Evolutionary conservation across 208 protist species (phyloP), one percentile per base, ranked within the genome.

Genomic region (Wallacemonas rigidus): DNA sequence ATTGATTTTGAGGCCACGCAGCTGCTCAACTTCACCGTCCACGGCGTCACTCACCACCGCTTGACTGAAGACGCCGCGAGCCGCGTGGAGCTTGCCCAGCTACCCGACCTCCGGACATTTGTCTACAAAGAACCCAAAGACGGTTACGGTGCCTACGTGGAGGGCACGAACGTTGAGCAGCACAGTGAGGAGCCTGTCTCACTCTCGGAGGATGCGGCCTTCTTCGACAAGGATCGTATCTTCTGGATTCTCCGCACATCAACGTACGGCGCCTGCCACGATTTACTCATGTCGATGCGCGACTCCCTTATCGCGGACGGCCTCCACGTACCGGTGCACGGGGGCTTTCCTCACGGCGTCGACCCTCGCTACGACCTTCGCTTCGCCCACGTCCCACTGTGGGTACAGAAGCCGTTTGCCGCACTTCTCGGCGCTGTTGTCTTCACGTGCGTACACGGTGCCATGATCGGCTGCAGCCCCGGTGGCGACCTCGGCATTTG

Each of bases 341-440:
- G 84, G 47, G 76, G 76, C 40, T 57, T 86, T 8, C 67, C 72
- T 51, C 56, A 57, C 63, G 61, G 38, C 51, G 38, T 77, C 67
- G 85, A 90, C 71, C 81, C 85, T 0, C 85, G 81, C n/a, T 82
- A 83, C 58, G 69, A 61, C 5, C 70, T 90, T 1, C 79, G 55
- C 48, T 58, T 83, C 36, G 82, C 80, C 2, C 41, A 57, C 7
- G 53, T 87, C 8, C 85, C 85, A 0, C 70, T 86, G 36, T 81
- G 72, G 44, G 50, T 88, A 14, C 73, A 56, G 68, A 35, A 67
- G 58, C 17, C 70, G 15, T 87, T 90, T 41, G 39, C 70, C 11
- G 45, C 73, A 2, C 63, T 90, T 8, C 58, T 57, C 39, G 47
- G 74, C 35, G 38, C 74, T 4, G 76, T 90, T 3, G 65, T 90